Conservation (phyloP, 2,329 filamentous ascomycete genomes). For the Trichoderma sp. region DNA sequence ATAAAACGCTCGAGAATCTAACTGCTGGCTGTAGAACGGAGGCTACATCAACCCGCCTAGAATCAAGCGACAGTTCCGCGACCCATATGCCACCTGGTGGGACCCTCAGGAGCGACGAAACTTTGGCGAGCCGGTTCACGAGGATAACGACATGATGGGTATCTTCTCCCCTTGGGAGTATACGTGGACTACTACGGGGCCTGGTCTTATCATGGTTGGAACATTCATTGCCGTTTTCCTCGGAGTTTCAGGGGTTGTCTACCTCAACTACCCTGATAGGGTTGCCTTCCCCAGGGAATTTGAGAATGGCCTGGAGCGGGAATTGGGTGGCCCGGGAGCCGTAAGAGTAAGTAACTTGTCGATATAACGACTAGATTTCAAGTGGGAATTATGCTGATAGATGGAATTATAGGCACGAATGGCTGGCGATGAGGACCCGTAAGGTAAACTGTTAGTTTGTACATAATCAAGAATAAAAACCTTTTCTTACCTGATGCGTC, state of each 20-base stretch:
- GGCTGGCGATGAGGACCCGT: constrained; percentile 55
- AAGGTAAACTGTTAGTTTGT: constrained; percentile 33
- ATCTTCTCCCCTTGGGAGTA: constrained; percentile 89
- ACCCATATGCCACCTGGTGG: constrained; percentile 93
- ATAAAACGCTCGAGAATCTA: constrained; percentile 24
- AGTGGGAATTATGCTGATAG: constrained; percentile 21
- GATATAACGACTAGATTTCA: neutral
- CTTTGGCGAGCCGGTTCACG: constrained; percentile 93
- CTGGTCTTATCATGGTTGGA: constrained; percentile 66
- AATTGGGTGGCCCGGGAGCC: constrained; percentile 69
- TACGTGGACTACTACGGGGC: constrained; percentile 72
- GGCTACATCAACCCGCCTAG: constrained; percentile 76
- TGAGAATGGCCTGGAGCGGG: constrained; percentile 68
- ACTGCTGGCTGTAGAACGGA: constrained; percentile 62
- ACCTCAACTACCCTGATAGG: constrained; percentile 69
- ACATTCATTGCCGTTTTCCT: constrained; percentile 64
- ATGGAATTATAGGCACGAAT: constrained; percentile 48
- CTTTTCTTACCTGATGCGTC: neutral
- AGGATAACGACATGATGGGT: constrained; percentile 91
- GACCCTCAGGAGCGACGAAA: constrained; percentile 96
- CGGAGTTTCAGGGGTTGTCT: constrained; percentile 65
- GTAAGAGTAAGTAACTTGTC: constrained; percentile 55
- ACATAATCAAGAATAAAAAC: constrained; percentile 32
- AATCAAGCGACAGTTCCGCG: constrained; percentile 86
- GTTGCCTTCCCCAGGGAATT: constrained; percentile 68